Evolutionary conservation across 306 rosid species (phyloP).

Genomic region (Trifolium dubium): DNA sequence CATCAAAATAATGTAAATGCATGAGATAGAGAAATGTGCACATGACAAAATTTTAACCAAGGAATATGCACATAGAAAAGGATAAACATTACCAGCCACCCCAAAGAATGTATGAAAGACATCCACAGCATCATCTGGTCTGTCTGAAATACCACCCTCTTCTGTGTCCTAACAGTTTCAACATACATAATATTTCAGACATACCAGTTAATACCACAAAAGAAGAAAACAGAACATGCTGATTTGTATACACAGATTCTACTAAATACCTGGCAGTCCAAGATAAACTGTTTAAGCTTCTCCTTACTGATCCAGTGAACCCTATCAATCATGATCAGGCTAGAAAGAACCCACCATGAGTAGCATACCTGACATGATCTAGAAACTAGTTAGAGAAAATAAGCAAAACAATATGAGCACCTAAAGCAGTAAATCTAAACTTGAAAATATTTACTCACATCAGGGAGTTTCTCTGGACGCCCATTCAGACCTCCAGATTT

Average conservation of each 20-base stretch:
- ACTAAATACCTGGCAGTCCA: constrained; percentile 76
- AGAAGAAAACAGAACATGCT: constrained; percentile 23
- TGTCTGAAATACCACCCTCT: constrained; percentile 93
- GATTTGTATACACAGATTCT: constrained; percentile 27
- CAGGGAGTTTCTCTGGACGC: constrained; percentile 91
- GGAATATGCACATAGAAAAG: no score
- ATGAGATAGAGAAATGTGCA: constrained; percentile 14
- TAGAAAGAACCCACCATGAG: constrained; percentile 95
- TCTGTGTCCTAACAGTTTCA: constrained; percentile 67
- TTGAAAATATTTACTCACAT: constrained; percentile 53
- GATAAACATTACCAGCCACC: constrained; percentile 62
- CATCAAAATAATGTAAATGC: not conserved
- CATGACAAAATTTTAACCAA: constrained; percentile 25
- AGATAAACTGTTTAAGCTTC: constrained; percentile 78
- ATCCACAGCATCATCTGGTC: constrained; percentile 95
- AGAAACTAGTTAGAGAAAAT: constrained; percentile 38
- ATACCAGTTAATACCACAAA: constrained; percentile 27
- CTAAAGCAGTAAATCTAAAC: constrained; percentile 1
- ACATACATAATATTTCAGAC: constrained; percentile 42
- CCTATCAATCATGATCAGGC: constrained; percentile 94
- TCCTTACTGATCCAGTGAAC: constrained; percentile 89
- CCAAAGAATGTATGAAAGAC: constrained; percentile 87
- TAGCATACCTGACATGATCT: constrained; percentile 73
- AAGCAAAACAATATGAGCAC: constrained; percentile 21
- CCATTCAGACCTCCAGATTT: constrained; percentile 93